Conservation (phyloP, 306 rosid genomes). For the Sindora glabra region DNA sequence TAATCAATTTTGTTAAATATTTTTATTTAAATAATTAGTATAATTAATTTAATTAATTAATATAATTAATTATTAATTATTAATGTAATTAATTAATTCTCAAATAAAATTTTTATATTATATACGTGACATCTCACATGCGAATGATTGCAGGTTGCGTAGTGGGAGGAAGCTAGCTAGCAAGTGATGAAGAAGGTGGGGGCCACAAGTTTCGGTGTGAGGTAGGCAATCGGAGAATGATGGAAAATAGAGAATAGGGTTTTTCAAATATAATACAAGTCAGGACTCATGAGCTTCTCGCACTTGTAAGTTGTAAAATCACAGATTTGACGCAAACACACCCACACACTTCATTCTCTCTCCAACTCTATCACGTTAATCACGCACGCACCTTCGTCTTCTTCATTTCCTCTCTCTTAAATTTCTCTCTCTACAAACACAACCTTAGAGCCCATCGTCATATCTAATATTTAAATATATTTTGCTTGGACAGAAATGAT, state of each 20-base stretch:
- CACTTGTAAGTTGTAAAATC: slow-evolving; percentile 35
- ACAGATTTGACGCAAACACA: slow-evolving; percentile 29
- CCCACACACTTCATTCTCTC: slow-evolving; percentile 11
- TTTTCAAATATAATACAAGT: slow-evolving; percentile 11
- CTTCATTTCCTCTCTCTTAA: slow-evolving; percentile 11
- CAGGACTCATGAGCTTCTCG: slow-evolving; percentile 74
- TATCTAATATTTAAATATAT: too few species aligned
- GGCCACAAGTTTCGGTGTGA: slow-evolving; percentile 9
- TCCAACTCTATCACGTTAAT: slow-evolving; percentile 53
- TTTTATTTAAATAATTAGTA: too few species aligned
- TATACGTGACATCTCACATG: slow-evolving; percentile 3
- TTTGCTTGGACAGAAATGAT: neutral
- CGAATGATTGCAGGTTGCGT: slow-evolving; percentile 22
- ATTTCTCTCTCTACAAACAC: neutral
- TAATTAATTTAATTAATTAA: too few species aligned
- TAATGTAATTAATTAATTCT: too few species aligned
- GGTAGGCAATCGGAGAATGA: slow-evolving; percentile 15
- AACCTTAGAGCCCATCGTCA: neutral
- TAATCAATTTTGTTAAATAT: too few species aligned
- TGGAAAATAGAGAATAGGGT: slow-evolving; percentile 10
- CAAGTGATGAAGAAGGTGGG: slow-evolving; percentile 19
- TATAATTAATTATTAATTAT: too few species aligned
- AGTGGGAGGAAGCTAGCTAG: slow-evolving; percentile 8
- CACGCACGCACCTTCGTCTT: slow-evolving; percentile 51
- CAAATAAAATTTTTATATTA: too few species aligned